Conservation (phyloP, 2,329 filamentous ascomycete genomes). For the Thelonectria olida region DNA sequence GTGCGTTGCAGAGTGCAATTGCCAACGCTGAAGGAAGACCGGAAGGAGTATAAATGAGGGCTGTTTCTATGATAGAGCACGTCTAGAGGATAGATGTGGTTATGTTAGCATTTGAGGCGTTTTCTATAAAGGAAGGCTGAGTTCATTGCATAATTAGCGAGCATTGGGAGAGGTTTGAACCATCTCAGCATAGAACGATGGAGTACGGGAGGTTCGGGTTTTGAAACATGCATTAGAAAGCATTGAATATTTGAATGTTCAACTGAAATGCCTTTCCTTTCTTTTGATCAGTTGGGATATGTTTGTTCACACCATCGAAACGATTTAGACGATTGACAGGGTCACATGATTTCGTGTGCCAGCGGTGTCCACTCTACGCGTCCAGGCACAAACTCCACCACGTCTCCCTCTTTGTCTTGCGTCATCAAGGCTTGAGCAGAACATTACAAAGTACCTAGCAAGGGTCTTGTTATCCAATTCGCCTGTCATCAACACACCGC, state of each 20-base stretch:
- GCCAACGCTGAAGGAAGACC: slow-evolving; percentile 74
- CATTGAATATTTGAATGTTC: not conserved
- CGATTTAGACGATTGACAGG: not conserved
- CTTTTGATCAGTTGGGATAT: too few relatives aligned
- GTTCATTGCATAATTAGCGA: slow-evolving; percentile 9
- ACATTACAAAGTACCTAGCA: too few relatives aligned
- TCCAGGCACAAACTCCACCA: slow-evolving; percentile 9
- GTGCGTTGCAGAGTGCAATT: slow-evolving; percentile 87
- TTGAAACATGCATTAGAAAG: not conserved
- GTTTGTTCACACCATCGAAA: too few relatives aligned
- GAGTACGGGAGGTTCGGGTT: not conserved
- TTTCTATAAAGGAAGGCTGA: too few relatives aligned
- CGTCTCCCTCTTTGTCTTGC: not conserved
- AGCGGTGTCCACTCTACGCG: slow-evolving; percentile 17
- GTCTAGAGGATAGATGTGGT: not conserved
- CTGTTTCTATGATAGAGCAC: not conserved
- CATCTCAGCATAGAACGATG: not conserved
- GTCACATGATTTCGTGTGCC: slow-evolving; percentile 27
- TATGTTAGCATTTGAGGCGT: slow-evolving; percentile 12
- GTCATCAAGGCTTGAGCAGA: slow-evolving; percentile 1
- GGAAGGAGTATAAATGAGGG: slow-evolving; percentile 45
- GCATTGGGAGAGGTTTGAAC: not conserved
- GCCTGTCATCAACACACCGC: not conserved
- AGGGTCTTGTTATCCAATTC: not conserved
- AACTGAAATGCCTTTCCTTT: not conserved